phyloP scores from a whole-genome alignment of 2,329 filamentous ascomycete species.

The Juglanconis juglandina region DNA sequence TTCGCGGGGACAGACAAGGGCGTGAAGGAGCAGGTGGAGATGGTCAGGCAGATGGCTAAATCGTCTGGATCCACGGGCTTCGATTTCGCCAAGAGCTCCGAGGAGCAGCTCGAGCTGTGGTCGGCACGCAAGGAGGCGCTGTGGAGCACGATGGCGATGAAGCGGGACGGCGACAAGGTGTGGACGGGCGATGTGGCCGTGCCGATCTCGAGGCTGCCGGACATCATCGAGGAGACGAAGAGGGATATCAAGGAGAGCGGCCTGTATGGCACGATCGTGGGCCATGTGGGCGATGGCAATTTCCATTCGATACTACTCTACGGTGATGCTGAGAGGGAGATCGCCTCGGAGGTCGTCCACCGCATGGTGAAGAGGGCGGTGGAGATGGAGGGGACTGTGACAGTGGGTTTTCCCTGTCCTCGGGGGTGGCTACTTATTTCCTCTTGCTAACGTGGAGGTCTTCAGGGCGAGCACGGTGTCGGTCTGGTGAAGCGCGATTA shows the following conservation, averaged over 20 bases:
- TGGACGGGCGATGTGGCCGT: conserved; percentile 70
- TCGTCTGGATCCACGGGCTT: conserved; percentile 63
- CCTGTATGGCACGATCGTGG: conserved; percentile 54
- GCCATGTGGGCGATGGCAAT: conserved; percentile 75
- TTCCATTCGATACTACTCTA: conserved; percentile 66
- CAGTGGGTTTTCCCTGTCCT: conserved; percentile 38
- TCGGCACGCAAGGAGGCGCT: conserved; percentile 40
- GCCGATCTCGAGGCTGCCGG: conserved; percentile 55
- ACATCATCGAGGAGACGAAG: conserved; percentile 40
- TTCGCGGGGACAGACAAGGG: conserved; percentile 67
- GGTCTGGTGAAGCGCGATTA: conserved; percentile 84
- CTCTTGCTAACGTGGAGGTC: conserved; percentile 6
- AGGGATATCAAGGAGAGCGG: conserved; percentile 41
- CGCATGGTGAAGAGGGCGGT: conserved; percentile 83
- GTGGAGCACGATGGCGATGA: conserved; percentile 59
- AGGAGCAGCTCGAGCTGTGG: conserved; percentile 71
- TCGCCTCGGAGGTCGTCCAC: conserved; percentile 70
- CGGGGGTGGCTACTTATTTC: background rate
- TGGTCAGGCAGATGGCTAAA: conserved; percentile 63
- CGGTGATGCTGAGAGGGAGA: conserved; percentile 62
- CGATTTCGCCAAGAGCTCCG: conserved; percentile 68
- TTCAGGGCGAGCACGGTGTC: conserved; percentile 74
- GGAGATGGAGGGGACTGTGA: conserved; percentile 81
- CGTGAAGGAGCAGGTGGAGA: conserved; percentile 74
- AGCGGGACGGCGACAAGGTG: conserved; percentile 48